Conservation (phyloP, 495 filamentous ascomycete genomes). For the Aspergillus funiculosus region DNA sequence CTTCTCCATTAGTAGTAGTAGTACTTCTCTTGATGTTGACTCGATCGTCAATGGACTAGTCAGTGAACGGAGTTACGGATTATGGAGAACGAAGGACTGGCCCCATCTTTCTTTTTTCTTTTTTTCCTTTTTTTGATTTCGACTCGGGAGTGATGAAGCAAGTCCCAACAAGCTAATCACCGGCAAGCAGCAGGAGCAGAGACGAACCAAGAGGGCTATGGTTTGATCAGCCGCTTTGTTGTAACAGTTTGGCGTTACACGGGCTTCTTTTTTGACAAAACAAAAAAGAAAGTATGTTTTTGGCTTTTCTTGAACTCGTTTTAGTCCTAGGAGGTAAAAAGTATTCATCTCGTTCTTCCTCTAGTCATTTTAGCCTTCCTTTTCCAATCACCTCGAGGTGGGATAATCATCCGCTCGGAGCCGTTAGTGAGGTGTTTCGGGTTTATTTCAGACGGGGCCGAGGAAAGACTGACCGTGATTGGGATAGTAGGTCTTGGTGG, state of each 20-base stretch:
- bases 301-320: neutral
- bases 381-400: neutral
- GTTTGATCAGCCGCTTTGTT: constrained; percentile 16
- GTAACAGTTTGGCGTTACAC: constrained; percentile 17
- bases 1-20: too few species aligned
- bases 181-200: constrained; percentile 20
- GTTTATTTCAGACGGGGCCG: constrained; percentile 36
- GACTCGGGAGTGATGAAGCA: constrained; percentile 1
- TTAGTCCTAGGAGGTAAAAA: too few species aligned
- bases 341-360: neutral
- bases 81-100: neutral
- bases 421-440: constrained; percentile 47
- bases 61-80: too few species aligned
- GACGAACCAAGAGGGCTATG: constrained; percentile 11
- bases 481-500: constrained; percentile 6
- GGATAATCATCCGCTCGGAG: constrained; percentile 21
- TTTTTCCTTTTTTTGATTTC: too few species aligned
- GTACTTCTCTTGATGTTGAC: too few species aligned
- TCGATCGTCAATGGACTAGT: constrained; percentile 9
- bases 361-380: neutral
- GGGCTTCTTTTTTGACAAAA: neutral
- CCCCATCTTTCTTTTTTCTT: too few species aligned
- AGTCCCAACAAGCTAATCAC: constrained; percentile 12
- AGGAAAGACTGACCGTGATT: constrained; percentile 19
- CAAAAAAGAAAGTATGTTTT: too few species aligned